These are phyloP conservation scores for Pichia sp. DNA, from an alignment of 1,139 yeast genomes.

Conservation along the genomic window DNA sequence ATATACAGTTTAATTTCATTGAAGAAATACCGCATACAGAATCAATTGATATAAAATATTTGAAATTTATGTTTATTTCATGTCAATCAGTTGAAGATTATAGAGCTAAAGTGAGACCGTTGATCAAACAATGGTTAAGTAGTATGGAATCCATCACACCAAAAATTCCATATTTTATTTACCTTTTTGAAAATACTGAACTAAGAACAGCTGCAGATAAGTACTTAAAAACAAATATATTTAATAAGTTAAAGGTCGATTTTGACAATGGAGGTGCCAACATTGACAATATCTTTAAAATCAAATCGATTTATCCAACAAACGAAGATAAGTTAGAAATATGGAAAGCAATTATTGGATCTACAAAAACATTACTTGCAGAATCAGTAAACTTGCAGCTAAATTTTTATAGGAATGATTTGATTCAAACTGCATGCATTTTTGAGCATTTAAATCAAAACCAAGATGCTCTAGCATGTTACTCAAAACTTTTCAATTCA, in stretches of 20 bases:
- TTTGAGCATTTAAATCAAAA: constrained; percentile 22
- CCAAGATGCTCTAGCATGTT: constrained; percentile 25
- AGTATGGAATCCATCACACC: constrained; percentile 40
- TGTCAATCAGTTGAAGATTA: constrained; percentile 67
- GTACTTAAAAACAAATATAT: constrained; percentile 49
- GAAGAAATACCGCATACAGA: constrained; percentile 49
- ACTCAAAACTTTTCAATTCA: constrained; percentile 16
- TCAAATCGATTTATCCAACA: constrained; percentile 36
- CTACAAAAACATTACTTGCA: constrained; percentile 48
- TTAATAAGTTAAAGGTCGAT: constrained; percentile 62
- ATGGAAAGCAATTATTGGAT: constrained; percentile 43
- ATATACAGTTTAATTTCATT: constrained; percentile 50
- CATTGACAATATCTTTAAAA: constrained; percentile 36
- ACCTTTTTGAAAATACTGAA: constrained; percentile 43
- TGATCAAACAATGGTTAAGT: constrained; percentile 75
- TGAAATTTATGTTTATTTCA: constrained; percentile 64
- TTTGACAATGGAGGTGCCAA: constrained; percentile 43
- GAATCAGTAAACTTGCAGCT: constrained; percentile 52
- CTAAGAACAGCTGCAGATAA: constrained; percentile 29
- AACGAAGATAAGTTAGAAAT: constrained; percentile 39
- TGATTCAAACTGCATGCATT: constrained; percentile 21
- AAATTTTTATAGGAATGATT: constrained; percentile 15
- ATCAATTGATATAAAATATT: constrained; percentile 37
- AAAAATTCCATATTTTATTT: constrained; percentile 60
- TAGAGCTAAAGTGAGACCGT: constrained; percentile 71